Base-by-base conservation (phyloP, 1,139 yeast genomes). In the Scheffersomyces titani region DNA sequence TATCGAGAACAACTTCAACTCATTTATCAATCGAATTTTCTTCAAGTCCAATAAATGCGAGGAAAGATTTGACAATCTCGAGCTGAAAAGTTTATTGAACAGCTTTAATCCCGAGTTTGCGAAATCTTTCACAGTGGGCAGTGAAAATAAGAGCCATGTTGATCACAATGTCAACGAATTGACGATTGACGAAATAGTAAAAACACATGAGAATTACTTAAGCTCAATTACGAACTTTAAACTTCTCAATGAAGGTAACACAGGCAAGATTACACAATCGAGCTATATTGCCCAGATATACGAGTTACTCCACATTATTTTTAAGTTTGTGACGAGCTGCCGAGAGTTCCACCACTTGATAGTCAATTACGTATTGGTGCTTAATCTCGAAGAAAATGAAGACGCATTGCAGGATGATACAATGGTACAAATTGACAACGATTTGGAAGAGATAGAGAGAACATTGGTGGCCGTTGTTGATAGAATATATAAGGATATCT, bases 181-280 rank as follows among this genome's bases (percentile, higher is more conserved):
- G 63, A 74, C 83, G n/a, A 69, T 86, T 49, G 87, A 85, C 63
- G 86, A 83, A 49, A 63, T 86, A 20, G 73, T 76, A 4, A 52
- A 63, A 2, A 59, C 80, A 6, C 89, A 86, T 63, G 60, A 66
- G 6, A 62, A 65, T 0, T 85, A 80, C 63, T 70, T 83, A 50
- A 57, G 59, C 3, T 65, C 67, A 4, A 77, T 82, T 19, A 74
- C 81, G 19, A 69, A 75, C 24, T 75, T 77, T 61, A 81, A 78
- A 54, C 61, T 86, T 5, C 64, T 77, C n/a, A 71, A 70, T 55
- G 76, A 72, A 9, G 62, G 67, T 13, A 63, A 70, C 1, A 64
- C 68, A 19, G 87, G 87, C 0, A 75, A 73, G 51, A 53, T 63
- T 11, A 77, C 85, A 0, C 78, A 80, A 0, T 65, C 70, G 30